phyloP scores from a whole-genome alignment of 2,329 filamentous ascomycete genomes.

The Fusarium odoratissimum region DNA sequence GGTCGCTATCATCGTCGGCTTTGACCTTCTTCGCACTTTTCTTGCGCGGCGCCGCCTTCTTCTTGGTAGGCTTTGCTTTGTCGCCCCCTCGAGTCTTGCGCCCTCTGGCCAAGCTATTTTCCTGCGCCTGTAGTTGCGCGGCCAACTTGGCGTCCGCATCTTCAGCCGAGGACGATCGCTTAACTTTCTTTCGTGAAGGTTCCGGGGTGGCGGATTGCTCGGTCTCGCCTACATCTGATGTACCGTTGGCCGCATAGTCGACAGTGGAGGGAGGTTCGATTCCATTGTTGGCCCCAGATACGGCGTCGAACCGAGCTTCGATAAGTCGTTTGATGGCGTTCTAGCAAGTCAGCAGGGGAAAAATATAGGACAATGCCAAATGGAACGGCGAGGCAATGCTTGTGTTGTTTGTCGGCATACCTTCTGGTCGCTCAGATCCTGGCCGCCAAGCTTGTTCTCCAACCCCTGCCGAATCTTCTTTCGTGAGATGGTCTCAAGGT shows the following conservation, averaged over 20 bases:
- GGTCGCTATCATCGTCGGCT: constrained; percentile 82
- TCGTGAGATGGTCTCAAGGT: constrained; percentile 71
- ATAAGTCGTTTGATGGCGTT: constrained; percentile 78
- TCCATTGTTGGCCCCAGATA: constrained; percentile 66
- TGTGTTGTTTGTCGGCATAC: constrained; percentile 48
- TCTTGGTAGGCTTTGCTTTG: constrained; percentile 68
- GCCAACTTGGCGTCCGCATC: constrained; percentile 90
- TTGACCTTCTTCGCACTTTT: constrained; percentile 82
- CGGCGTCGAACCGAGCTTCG: constrained; percentile 78
- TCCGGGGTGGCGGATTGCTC: constrained; percentile 60
- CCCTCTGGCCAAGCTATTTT: constrained; percentile 76
- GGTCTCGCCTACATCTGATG: constrained; percentile 56
- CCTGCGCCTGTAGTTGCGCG: constrained; percentile 89
- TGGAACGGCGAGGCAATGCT: background rate
- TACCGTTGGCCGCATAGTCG: constrained; percentile 49
- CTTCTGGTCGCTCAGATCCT: constrained; percentile 70
- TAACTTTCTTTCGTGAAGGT: constrained; percentile 74
- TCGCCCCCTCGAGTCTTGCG: constrained; percentile 82
- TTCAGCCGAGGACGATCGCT: constrained; percentile 66
- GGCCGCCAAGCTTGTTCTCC: constrained; percentile 64
- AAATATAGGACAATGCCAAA: background rate
- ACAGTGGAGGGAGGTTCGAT: constrained; percentile 52
- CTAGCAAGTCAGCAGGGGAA: constrained; percentile 46
- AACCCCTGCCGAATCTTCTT: constrained; percentile 71
- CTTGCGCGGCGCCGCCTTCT: constrained; percentile 71